Percentiles rank a stretch among this genome's conserved stretches.
Conservation (phyloP, 495 filamentous ascomycete species). For the Aspergillus steynii region DNA sequence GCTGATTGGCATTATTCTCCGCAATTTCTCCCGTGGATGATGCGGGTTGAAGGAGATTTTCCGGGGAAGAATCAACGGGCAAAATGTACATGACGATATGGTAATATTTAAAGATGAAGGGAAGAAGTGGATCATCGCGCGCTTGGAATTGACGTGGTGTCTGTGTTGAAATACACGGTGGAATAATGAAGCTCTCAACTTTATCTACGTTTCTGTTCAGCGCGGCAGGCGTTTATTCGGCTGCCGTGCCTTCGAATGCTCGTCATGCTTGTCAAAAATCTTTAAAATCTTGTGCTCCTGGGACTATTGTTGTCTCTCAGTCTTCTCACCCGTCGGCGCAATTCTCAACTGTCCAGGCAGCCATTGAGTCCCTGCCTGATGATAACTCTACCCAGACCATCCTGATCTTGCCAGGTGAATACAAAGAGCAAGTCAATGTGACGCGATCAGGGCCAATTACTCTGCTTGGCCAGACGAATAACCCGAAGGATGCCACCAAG, state of each 20-base stretch:
- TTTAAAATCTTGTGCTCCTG: constrained; percentile 41
- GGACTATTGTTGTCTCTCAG: constrained; percentile 50
- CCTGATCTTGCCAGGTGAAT: constrained; percentile 54
- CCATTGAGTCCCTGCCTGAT: constrained; percentile 54
- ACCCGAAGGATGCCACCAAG: constrained; percentile 33
- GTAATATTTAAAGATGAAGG: background rate
- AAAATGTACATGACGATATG: background rate
- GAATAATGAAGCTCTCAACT: background rate
- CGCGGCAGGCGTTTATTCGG: background rate
- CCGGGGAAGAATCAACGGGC: constrained; percentile 6
- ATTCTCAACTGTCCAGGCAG: constrained; percentile 53
- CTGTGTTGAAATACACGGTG: background rate
- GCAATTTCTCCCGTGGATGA: constrained; percentile 16
- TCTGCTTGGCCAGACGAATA: constrained; percentile 53
- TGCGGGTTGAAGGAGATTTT: constrained; percentile 14
- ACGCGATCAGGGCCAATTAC: constrained; percentile 57
- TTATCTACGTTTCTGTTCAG: background rate
- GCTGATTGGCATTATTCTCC: constrained; percentile 6
- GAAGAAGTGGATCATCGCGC: background rate
- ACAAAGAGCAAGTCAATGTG: constrained; percentile 61
- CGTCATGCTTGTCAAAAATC: constrained; percentile 5
- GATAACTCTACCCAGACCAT: constrained; percentile 51
- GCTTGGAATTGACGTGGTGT: background rate
- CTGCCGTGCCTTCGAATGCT: constrained; percentile 5
- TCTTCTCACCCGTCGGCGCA: constrained; percentile 28